Evolutionary conservation across 176 grass and related monocot species (phyloP).

Genomic region (Neostapfia colusana): DNA sequence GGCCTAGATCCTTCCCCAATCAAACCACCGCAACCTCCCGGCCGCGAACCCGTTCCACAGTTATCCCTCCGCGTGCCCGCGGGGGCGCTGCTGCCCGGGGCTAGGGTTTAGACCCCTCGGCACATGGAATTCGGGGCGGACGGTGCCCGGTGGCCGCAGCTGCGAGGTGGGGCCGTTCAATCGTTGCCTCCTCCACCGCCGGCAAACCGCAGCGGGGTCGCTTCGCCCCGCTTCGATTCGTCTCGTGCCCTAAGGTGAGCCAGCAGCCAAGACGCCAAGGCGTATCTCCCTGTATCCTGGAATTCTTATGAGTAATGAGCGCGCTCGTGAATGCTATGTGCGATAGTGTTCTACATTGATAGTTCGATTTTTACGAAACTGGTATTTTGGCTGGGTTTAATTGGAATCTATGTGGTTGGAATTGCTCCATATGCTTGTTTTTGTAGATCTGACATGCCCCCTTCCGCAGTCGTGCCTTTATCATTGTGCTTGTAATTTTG

Average conservation of each 20-base stretch:
- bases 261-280: not conserved
- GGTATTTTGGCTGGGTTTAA: not conserved
- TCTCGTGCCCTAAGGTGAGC: constrained; percentile 64
- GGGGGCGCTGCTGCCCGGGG: constrained; percentile 29
- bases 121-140: constrained; percentile 50
- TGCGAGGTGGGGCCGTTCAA: constrained; percentile 20
- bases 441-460: constrained; percentile 7
- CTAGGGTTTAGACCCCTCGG: constrained; percentile 52
- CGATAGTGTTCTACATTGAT: constrained; percentile 15
- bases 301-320: not conserved
- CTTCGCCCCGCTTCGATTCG: constrained; percentile 64
- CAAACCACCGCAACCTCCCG: not conserved
- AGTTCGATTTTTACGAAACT: not conserved
- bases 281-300: not conserved
- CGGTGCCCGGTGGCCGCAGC: constrained; percentile 31
- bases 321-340: not conserved
- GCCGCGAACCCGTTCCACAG: not conserved
- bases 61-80: not conserved
- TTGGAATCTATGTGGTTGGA: constrained; percentile 9
- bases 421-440: constrained; percentile 5
- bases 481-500: not conserved
- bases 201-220: constrained; percentile 26
- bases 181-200: not conserved
- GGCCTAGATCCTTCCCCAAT: constrained; percentile 24
- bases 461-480: not conserved